Base-by-base conservation (phyloP, 805 yeast genomes). In the Cyberlindnera mississippiensis region DNA sequence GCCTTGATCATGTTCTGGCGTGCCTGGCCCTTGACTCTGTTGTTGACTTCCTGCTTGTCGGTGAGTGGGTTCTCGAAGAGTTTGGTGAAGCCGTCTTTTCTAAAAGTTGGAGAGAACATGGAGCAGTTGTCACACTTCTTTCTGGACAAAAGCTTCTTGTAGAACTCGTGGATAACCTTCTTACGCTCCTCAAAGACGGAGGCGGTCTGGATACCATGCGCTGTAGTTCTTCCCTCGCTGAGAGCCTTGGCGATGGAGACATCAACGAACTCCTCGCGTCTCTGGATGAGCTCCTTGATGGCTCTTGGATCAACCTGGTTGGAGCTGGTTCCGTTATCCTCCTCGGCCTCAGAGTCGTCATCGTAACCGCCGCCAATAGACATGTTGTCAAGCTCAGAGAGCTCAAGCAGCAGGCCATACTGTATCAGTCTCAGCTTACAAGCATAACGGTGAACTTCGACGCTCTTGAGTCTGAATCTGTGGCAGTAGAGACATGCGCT, bases 81-180 rank as follows among this genome's bases (percentile, higher is more conserved):
- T 69, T 95, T 93, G 48, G 90, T 76, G 59, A 80, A 83, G 0
- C 99, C 99, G 61, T 93, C 99, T 57, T 90, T 91, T 68, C 99
- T 80, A 71, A 83, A 91, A 28, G 83, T 72, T 41, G 99, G 98
- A 34, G 96, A 88, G 63, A 72, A 86, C 96, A 90, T 86, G 33
- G 89, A 87, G 75, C 99, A 93, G 66, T 90, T 89, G 57, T 87
- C 96, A 76, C 99, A 93, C 64, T 82, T 85, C 42, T 89, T 82
- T 64, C 96, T 79, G 36, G 84, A 64, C 49, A 86, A 67, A 37
- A 90, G 64, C 54, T 76, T 76, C 55, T 76, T 78, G 70, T 89
- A 86, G 56, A 90, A 83, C 28, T 82, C 88, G 44, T 80, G 82
- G 50, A 88, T 72, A 42, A 79, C 64, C 10, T 60, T 61, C 61